Percentiles rank a stretch among this genome's conserved stretches.
phyloP scores from a whole-genome alignment of 371 early-diverging fungal species.

The Mucor mucedo region DNA sequence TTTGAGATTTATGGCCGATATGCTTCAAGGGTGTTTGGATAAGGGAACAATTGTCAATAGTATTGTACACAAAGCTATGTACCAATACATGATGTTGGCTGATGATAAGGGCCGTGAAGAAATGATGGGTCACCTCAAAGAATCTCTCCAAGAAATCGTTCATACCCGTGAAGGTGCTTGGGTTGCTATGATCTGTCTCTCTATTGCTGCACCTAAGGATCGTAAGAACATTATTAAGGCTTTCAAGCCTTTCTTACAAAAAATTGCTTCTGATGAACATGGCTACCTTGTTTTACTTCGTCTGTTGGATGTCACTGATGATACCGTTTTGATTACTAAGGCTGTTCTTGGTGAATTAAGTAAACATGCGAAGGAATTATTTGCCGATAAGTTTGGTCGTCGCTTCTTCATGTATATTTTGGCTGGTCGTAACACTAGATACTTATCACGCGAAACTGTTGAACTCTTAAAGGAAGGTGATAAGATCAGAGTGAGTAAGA shows the following conservation, averaged over 20 bases:
- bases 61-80: constrained; percentile 86
- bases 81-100: constrained; percentile 79
- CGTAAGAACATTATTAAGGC: constrained; percentile 89
- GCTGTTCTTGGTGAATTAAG: constrained; percentile 70
- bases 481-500: constrained; percentile 72
- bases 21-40: constrained; percentile 75
- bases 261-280: constrained; percentile 89
- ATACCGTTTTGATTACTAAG: constrained; percentile 89
- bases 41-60: constrained; percentile 85
- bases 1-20: constrained; percentile 73
- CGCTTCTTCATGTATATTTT: constrained; percentile 77
- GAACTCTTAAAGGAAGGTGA: constrained; percentile 68
- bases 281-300: constrained; percentile 87
- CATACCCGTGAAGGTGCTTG: constrained; percentile 92
- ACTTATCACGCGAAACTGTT: constrained; percentile 70
- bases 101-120: constrained; percentile 66
- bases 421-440: constrained; percentile 74
- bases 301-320: constrained; percentile 90
- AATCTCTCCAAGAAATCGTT: constrained; percentile 84
- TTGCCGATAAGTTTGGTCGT: constrained; percentile 75
- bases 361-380: constrained; percentile 63
- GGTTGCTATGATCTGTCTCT: constrained; percentile 81
- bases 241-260: constrained; percentile 82
- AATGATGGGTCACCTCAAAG: constrained; percentile 75
- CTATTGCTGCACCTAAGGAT: constrained; percentile 84